Evolutionary conservation across 2,329 filamentous ascomycete species (phyloP), one percentile per base, ranked within the genome.

Genomic region (Penicillium paneum): DNA sequence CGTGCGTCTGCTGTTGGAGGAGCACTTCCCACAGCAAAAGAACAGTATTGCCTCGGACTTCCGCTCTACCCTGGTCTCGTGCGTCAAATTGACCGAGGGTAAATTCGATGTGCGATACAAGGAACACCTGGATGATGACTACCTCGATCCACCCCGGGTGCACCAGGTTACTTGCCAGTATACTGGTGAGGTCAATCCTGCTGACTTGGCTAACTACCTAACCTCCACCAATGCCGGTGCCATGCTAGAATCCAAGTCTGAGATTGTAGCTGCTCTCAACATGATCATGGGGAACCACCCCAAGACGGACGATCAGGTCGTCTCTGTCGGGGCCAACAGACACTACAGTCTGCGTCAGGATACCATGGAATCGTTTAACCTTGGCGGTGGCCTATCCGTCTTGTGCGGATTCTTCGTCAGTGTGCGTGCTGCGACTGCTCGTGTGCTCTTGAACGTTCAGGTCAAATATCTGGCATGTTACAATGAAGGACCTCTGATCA

Each of bases 351-450:
- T 79, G 39, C 52, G 68, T 12, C 66, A 60, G 0, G 64, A 62
- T 3, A 58, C 62, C 4, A 56, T 63, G 7, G 73, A 80, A 44
- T 58, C 52, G 0, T 63, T 65, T 3, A 63, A 75, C 29, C 74
- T 87, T 1, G 77, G 76, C 3, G 72, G 66, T 11, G 83, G 83
- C 1, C 71, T 88, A 0, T 74, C 81, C 44, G 83, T 83, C 0
- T 67, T 85, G 4, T 77, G 84, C 39, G 85, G 85, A 0, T 88
- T 82, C 68, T 87, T 82, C 63, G 75, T 83, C 11, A 86, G 83
- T 62, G 80, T 84, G 29, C 81, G 85, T 5, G 78, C 82, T 2
- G 79, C 82, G 3, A 81, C 82, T 13, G 78, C 77, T 36, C 77
- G 83, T 3, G 71, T 87, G 5, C 65, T 88, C 0, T 67, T 87